A percentile compares a stretch with the other conserved stretches of the same genome.
These are phyloP conservation scores for Tripterygium wilfordii DNA, from an alignment of 177 flowering plant species.

Conservation along the genomic window DNA sequence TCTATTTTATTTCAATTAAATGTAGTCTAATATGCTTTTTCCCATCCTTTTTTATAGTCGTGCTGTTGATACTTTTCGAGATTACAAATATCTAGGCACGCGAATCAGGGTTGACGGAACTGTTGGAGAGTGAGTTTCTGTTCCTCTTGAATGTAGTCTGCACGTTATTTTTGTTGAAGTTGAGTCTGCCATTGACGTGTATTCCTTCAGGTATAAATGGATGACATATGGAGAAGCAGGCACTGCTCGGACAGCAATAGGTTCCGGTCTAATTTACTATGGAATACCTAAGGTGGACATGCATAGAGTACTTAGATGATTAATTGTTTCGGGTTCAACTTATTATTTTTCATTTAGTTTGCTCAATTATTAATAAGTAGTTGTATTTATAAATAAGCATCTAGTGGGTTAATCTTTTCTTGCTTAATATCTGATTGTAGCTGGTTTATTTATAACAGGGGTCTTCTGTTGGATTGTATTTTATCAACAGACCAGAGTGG, in stretches of 20 bases:
- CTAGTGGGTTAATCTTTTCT: too few species aligned
- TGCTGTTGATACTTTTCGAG: constrained; percentile 64
- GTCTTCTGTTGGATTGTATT: constrained; percentile 73
- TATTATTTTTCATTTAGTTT: too few species aligned
- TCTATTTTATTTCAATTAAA: constrained; percentile 1
- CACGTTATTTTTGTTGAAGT: neutral
- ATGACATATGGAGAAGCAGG: constrained; percentile 95
- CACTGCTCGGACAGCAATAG: constrained; percentile 74
- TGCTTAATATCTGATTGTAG: too few species aligned
- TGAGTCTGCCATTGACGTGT: constrained; percentile 3
- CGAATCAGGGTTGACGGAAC: constrained; percentile 82
- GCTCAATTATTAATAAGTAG: too few species aligned
- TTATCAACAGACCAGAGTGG: constrained; percentile 98
- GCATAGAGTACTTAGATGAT: too few species aligned
- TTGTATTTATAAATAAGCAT: too few species aligned
- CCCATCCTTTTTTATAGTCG: constrained; percentile 33
- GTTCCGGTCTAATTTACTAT: constrained; percentile 69
- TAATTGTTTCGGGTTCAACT: too few species aligned
- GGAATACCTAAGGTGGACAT: constrained; percentile 31
- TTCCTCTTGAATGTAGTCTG: constrained; percentile 1
- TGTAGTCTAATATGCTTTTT: neutral
- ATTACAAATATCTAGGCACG: constrained; percentile 90
- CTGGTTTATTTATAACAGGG: constrained; percentile 46
- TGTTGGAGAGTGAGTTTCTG: constrained; percentile 64
- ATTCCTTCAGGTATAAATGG: constrained; percentile 78